Evolutionary conservation across 345 rosid genomes (phyloP).

Genomic region (Salix purpurea): DNA sequence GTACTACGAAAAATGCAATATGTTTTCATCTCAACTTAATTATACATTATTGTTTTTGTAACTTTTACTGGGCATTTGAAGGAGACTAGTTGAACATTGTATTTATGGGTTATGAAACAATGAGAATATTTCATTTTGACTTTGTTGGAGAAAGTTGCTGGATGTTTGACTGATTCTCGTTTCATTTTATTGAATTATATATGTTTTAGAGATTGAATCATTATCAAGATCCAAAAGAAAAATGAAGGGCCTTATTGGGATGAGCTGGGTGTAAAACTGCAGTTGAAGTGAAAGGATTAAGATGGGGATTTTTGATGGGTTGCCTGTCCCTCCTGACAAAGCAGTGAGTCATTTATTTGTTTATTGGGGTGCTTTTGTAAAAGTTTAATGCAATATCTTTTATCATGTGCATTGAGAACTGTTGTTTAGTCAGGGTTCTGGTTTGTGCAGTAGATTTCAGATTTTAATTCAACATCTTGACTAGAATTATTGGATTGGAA

Average conservation of each 20-base stretch:
- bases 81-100: not conserved
- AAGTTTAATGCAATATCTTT: not conserved
- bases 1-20: not conserved
- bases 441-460: not conserved
- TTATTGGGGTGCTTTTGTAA: not conserved
- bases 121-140: not conserved
- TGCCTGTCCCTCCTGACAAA: constrained; percentile 87
- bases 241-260: constrained; percentile 3
- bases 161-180: not conserved
- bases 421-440: not conserved
- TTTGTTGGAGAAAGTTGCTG: not conserved
- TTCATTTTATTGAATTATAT: not conserved
- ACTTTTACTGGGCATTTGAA: not conserved
- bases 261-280: constrained; percentile 9
- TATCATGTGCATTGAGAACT: not conserved
- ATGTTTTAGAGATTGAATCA: not conserved
- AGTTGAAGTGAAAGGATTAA: constrained; percentile 22
- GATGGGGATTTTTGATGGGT: constrained; percentile 84
- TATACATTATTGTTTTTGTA: not conserved
- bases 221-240: not conserved
- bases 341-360: constrained; percentile 38
- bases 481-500: not conserved
- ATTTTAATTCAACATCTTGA: not conserved
- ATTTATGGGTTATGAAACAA: not conserved
- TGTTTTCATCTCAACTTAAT: not conserved